Conservation (phyloP, 108 stramenopile genomes). For the Skeletonema grethae region DNA sequence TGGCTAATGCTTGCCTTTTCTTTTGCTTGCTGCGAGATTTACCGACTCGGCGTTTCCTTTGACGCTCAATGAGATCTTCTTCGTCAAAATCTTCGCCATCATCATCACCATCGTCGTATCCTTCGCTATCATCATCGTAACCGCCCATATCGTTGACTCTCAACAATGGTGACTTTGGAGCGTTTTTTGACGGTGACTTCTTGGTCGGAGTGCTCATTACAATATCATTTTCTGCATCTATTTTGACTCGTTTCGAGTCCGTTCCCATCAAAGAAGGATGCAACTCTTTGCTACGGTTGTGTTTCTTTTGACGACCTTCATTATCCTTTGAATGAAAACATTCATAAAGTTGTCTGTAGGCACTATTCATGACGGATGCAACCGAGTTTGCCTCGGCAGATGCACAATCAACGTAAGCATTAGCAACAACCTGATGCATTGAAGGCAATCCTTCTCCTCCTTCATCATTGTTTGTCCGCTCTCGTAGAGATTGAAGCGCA, state of each 20-base stretch:
- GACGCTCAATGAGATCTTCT: constrained; percentile 41
- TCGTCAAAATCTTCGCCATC: constrained; percentile 25
- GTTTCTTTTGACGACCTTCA: not conserved
- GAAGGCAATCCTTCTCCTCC: not conserved
- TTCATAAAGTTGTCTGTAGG: constrained; percentile 44
- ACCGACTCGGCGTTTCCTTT: constrained; percentile 11
- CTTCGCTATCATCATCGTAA: constrained; percentile 14
- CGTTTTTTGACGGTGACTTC: constrained; percentile 18
- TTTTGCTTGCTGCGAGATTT: constrained; percentile 11
- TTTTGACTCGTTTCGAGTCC: constrained; percentile 9
- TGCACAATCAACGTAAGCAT: constrained; percentile 70
- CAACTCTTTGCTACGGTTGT: not conserved
- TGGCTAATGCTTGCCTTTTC: constrained; percentile 6
- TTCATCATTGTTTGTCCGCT: not conserved
- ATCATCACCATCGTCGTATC: constrained; percentile 41
- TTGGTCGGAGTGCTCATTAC: constrained; percentile 12
- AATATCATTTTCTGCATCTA: not conserved
- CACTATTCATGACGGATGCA: constrained; percentile 37
- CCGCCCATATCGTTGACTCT: constrained; percentile 12
- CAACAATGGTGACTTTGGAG: constrained; percentile 4
- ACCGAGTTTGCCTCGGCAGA: constrained; percentile 39
- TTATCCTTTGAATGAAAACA: constrained; percentile 23
- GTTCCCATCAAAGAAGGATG: not conserved
- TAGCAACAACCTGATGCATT: constrained; percentile 12
- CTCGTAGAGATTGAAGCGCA: constrained; percentile 30